phyloP scores from a whole-genome alignment of 2,329 filamentous ascomycete species.

The Daldinia sp. region DNA sequence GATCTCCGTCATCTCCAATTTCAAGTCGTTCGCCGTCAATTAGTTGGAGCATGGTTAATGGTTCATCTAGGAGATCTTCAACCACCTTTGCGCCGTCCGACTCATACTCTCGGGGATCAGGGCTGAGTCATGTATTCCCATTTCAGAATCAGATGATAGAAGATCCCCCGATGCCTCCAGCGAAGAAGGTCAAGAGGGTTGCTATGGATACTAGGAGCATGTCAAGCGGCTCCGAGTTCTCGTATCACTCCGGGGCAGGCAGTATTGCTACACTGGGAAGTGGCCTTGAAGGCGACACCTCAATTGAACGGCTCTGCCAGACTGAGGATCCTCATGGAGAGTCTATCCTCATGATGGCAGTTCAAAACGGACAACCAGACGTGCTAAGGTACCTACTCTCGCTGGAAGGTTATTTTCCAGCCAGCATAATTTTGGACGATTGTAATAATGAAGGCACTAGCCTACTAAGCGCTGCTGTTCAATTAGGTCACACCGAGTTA shows the following conservation, averaged over 20 bases:
- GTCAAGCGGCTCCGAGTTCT: slow-evolving; percentile 85
- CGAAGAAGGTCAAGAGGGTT: slow-evolving; percentile 76
- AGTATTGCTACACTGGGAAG: slow-evolving; percentile 79
- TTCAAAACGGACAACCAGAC: slow-evolving; percentile 75
- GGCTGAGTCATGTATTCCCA: slow-evolving; percentile 86
- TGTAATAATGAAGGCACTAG: slow-evolving; percentile 90
- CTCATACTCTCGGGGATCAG: slow-evolving; percentile 63
- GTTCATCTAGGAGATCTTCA: slow-evolving; percentile 55
- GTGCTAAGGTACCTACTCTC: slow-evolving; percentile 82
- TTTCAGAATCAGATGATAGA: slow-evolving; percentile 72
- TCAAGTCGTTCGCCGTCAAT: slow-evolving; percentile 57
- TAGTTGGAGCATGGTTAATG: slow-evolving; percentile 58
- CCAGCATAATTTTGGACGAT: slow-evolving; percentile 78
- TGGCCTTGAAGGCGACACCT: slow-evolving; percentile 84
- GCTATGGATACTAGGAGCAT: slow-evolving; percentile 90
- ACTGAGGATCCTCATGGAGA: slow-evolving; percentile 77
- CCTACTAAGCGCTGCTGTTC: slow-evolving; percentile 87
- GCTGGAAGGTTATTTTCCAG: slow-evolving; percentile 77
- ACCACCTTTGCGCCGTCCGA: slow-evolving; percentile 55
- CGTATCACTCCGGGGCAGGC: slow-evolving; percentile 79
- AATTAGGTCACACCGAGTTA: slow-evolving; percentile 78
- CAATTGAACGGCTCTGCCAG: slow-evolving; percentile 78
- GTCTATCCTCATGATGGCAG: slow-evolving; percentile 87
- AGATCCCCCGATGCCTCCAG: slow-evolving; percentile 47
- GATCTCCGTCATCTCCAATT: slow-evolving; percentile 47